Evolutionary conservation across 2,329 filamentous ascomycete species (phyloP), one percentile per base, ranked within the genome.

Genomic region (Ophiostoma sp.): DNA sequence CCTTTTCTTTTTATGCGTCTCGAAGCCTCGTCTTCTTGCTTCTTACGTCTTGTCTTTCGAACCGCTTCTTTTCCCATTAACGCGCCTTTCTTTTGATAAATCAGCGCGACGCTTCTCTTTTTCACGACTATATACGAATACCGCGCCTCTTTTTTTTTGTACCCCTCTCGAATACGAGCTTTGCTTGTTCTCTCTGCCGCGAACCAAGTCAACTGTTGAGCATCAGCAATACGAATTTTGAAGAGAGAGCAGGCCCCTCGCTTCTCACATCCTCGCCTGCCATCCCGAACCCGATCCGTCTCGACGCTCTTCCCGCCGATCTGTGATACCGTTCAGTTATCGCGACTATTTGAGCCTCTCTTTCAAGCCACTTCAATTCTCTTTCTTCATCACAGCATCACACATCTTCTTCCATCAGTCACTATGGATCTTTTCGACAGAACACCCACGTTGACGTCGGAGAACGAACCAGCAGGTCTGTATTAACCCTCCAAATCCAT

Each of bases 81-180:
- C 61, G 36, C 59, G 25, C 25, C 45, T 48, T 45, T 52, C 36
- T 28, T 50, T 52, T n/a, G 4, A 22, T 22, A 11, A 55, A 19
- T 36, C 42, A 25, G 17, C 28, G 59, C 61, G 48, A 39, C 70
- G 22, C n/a, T 25, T 25, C 22, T 31, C 5, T 33, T 36, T 5
- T 72, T 72, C 61, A 66, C 59, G 70, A 72, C 31, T 48, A 33
- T 68, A n/a, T 68, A 66, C 48, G 59, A 68, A 28, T n/a, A 25
- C 33, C 15, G 25, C 69, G 69, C 9, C 48, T 33, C 17, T n/a
- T 61, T 12, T 31, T 66, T 45, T 66, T 25, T 66, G n/a, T 7
- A 22, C 12, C 22, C 61, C 36, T 42, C 22, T 66, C 36, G 33
- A 66, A 42, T 42, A 66, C 61, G 61, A 66, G 61, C 36, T 45